Conservation (phyloP, 345 rosid genomes). For the Sonneratia caseolaris region DNA sequence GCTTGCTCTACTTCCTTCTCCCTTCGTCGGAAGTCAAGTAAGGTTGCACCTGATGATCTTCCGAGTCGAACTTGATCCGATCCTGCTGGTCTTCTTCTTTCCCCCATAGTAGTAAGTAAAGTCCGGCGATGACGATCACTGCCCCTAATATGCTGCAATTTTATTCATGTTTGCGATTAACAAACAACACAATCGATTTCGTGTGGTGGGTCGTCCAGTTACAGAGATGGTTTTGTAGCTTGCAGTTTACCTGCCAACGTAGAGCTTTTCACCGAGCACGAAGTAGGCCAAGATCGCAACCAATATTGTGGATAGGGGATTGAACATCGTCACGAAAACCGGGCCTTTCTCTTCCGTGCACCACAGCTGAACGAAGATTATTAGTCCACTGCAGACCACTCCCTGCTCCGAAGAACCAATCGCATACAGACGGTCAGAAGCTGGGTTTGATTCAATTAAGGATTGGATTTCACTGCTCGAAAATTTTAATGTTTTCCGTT, state of each 20-base stretch:
- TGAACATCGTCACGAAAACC: conserved; percentile 57
- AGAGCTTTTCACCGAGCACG: conserved; percentile 47
- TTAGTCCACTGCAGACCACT: conserved; percentile 39
- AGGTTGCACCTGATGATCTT: conserved; percentile 12
- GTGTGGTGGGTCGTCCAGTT: too few species aligned
- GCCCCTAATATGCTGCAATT: conserved; percentile 47
- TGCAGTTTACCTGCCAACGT: conserved; percentile 41
- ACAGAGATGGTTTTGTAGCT: neutral
- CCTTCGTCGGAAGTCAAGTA: neutral
- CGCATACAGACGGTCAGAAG: neutral
- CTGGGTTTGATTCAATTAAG: neutral
- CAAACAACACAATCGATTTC: neutral
- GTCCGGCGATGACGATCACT: conserved; percentile 33
- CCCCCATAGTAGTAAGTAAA: conserved; percentile 66
- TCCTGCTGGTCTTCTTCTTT: conserved; percentile 32
- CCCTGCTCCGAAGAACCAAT: conserved; percentile 26
- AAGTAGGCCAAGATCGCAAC: conserved; percentile 44
- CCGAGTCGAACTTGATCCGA: conserved; percentile 4
- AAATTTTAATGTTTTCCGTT: neutral
- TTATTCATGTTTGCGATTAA: neutral
- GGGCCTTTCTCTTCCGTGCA: conserved; percentile 53
- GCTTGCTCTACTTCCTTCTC: neutral
- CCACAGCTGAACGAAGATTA: conserved; percentile 37
- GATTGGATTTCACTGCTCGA: neutral
- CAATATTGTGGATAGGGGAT: conserved; percentile 41